phyloP scores from a whole-genome alignment of 345 rosid species.

The Luvunga scandens region DNA sequence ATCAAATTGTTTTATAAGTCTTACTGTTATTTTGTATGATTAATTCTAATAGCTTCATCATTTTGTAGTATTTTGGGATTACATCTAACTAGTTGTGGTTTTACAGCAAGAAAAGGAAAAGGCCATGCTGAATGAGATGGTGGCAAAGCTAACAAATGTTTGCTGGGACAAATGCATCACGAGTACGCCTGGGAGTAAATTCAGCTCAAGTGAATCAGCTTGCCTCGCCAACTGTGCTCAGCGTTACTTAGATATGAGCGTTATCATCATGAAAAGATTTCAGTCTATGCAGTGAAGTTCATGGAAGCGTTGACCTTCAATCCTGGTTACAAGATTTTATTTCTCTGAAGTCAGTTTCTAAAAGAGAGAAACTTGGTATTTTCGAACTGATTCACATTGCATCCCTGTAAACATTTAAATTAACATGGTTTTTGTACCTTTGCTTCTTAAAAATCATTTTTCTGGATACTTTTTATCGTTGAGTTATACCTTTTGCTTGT shows the following conservation, averaged over 20 bases:
- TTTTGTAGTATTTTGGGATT: background rate
- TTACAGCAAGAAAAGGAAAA: slow-evolving; percentile 73
- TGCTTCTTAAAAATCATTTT: background rate
- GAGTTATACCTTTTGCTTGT: background rate
- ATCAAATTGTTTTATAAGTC: background rate
- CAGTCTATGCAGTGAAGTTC: slow-evolving; percentile 58
- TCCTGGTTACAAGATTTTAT: slow-evolving; percentile 9
- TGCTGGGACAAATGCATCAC: slow-evolving; percentile 98
- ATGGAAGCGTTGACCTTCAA: background rate
- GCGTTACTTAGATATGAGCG: slow-evolving; percentile 78
- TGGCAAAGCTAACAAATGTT: slow-evolving; percentile 70
- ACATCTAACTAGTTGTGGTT: background rate
- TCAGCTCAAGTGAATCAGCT: slow-evolving; percentile 82
- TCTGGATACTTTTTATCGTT: background rate
- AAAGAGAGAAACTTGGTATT: background rate
- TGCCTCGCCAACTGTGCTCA: slow-evolving; percentile 79
- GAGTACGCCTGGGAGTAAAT: slow-evolving; percentile 79
- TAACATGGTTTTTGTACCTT: background rate
- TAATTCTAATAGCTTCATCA: background rate
- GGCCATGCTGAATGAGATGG: slow-evolving; percentile 80
- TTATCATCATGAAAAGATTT: slow-evolving; percentile 75
- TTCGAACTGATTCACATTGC: background rate
- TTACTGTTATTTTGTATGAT: background rate
- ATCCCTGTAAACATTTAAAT: background rate
- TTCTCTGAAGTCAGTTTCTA: background rate